These are phyloP conservation scores for Emergomyces africanus DNA, from an alignment of 2,329 filamentous ascomycete species.

Conservation along the genomic window DNA sequence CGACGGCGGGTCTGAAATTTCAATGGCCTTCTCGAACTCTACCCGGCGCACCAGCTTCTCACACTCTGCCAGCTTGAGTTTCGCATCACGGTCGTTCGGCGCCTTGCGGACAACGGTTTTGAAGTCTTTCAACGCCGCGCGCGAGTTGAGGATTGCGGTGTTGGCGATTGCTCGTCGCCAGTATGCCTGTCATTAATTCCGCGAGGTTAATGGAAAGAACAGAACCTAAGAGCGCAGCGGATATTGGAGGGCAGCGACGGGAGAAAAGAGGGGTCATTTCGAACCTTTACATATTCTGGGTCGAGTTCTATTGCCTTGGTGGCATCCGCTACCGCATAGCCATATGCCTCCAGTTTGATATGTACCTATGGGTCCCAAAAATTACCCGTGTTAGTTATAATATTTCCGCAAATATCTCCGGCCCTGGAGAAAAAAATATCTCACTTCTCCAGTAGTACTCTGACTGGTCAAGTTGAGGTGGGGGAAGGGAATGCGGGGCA, in stretches of 20 bases:
- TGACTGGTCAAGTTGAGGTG: neutral
- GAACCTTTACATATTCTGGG: constrained; percentile 74
- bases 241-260: neutral
- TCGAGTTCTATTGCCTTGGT: constrained; percentile 86
- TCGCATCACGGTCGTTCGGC: constrained; percentile 79
- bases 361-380: constrained; percentile 49
- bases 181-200: constrained; percentile 52
- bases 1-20: constrained; percentile 82
- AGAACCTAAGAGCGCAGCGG: neutral
- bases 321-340: constrained; percentile 82
- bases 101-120: constrained; percentile 79
- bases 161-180: constrained; percentile 87
- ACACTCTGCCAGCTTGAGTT: constrained; percentile 81
- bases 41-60: constrained; percentile 87
- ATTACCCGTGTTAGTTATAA: neutral
- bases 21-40: constrained; percentile 90
- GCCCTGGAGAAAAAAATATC: neutral
- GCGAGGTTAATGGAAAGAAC: neutral
- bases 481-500: neutral
- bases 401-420: neutral
- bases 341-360: constrained; percentile 91
- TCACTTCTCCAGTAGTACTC: neutral
- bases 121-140: constrained; percentile 84
- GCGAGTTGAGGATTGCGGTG: constrained; percentile 77
- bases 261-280: constrained; percentile 3